Evolutionary conservation across 1,284 basidiomycete genomes (phyloP).

Genomic region (Cutaneotrichosporon daszewskae): DNA sequence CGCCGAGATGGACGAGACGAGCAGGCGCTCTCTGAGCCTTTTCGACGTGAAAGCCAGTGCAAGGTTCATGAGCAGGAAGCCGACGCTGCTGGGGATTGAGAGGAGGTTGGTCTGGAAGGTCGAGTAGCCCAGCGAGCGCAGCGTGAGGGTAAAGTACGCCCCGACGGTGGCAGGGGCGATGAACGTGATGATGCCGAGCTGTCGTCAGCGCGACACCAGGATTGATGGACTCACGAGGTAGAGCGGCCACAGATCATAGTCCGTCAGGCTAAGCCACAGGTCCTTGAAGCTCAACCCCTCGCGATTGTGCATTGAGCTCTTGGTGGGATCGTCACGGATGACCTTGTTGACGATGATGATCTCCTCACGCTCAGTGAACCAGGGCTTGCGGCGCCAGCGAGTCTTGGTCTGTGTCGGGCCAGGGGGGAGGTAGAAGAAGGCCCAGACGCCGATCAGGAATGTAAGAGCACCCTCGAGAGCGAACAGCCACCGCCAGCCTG

Average conservation of each 20-base stretch:
- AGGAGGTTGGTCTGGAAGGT: slow-evolving; percentile 46
- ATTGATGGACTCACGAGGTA: no score
- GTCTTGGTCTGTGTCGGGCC: slow-evolving; percentile 38
- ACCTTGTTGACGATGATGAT: slow-evolving; percentile 50
- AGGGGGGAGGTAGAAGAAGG: slow-evolving; percentile 39
- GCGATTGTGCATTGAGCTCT: slow-evolving; percentile 48
- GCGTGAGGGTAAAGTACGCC: slow-evolving; percentile 26
- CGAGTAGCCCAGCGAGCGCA: slow-evolving; percentile 30
- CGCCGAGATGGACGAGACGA: slow-evolving; percentile 12
- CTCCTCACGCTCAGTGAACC: slow-evolving; percentile 49
- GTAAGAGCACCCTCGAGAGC: slow-evolving; percentile 36
- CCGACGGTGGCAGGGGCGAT: slow-evolving; percentile 25
- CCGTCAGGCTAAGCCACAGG: slow-evolving; percentile 31
- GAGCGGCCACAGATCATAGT: slow-evolving; percentile 47
- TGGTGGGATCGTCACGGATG: slow-evolving; percentile 48
- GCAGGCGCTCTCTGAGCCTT: slow-evolving; percentile 24
- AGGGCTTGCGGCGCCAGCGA: slow-evolving; percentile 28
- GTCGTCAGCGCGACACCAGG: no score
- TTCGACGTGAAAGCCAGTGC: slow-evolving; percentile 26
- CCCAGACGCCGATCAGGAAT: slow-evolving; percentile 35
- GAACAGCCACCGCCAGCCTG: slow-evolving; percentile 42
- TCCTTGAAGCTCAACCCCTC: slow-evolving; percentile 33
- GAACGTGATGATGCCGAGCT: slow-evolving; percentile 20
- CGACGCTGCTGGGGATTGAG: slow-evolving; percentile 29
- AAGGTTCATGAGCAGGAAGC: slow-evolving; percentile 40